These are phyloP conservation scores for Sphagnum contortum DNA, from an alignment of 225 moss, liverwort and hornwort genomes.

Conservation along the genomic window DNA sequence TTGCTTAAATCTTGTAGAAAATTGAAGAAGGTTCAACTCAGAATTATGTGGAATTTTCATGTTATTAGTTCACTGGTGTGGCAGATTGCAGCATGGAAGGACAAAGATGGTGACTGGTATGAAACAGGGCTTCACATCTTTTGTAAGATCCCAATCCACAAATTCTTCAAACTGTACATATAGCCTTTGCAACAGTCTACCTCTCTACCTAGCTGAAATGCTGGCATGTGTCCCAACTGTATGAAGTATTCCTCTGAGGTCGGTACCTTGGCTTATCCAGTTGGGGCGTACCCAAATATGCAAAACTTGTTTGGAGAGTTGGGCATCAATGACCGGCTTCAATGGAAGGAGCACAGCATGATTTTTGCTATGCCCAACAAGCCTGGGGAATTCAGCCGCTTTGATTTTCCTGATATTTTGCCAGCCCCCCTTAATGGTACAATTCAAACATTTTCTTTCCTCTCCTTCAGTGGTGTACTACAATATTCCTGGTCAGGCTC, in stretches of 20 bases:
- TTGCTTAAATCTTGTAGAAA: neutral
- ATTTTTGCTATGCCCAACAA: conserved; percentile 93
- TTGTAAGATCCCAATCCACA: conserved; percentile 32
- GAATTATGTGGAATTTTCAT: neutral
- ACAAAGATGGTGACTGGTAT: conserved; percentile 97
- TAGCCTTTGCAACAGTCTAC: neutral
- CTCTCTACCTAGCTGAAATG: too few species aligned
- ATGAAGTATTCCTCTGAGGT: too few species aligned
- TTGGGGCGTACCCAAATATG: conserved; percentile 91
- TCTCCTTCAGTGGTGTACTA: neutral
- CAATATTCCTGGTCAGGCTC: too few species aligned
- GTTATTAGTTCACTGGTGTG: neutral
- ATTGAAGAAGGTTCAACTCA: neutral
- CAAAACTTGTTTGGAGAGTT: conserved; percentile 94
- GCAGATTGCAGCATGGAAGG: conserved; percentile 97
- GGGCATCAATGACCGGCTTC: conserved; percentile 89
- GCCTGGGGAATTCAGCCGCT: conserved; percentile 94
- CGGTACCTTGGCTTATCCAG: conserved; percentile 18
- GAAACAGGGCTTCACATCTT: conserved; percentile 94
- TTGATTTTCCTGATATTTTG: conserved; percentile 73
- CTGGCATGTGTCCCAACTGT: too few species aligned
- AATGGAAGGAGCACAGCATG: conserved; percentile 99
- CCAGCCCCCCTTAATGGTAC: conserved; percentile 90
- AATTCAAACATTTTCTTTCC: neutral
- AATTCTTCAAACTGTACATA: neutral